Percentiles rank a stretch among this genome's conserved stretches.
These are phyloP conservation scores for Phytophthora multivora DNA, from an alignment of 352 stramenopile species.

Conservation along the genomic window DNA sequence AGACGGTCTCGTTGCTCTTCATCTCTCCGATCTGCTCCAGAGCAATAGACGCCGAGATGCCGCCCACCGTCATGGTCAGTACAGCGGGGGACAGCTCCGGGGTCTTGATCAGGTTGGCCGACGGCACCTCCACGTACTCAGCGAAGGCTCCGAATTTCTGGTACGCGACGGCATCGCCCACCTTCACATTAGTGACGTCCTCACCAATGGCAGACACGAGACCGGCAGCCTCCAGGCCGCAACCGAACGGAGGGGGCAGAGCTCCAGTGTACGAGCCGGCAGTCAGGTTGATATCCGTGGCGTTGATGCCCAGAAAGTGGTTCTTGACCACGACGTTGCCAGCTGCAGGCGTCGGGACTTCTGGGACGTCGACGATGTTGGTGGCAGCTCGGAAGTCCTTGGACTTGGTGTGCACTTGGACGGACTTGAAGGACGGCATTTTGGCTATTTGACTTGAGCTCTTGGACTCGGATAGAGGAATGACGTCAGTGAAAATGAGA, in stretches of 20 bases:
- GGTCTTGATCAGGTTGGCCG: constrained; percentile 25
- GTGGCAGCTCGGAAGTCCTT: constrained; percentile 41
- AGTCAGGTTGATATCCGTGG: constrained; percentile 56
- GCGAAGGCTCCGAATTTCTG: constrained; percentile 32
- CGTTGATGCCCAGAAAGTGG: constrained; percentile 53
- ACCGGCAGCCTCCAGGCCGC: constrained; percentile 49
- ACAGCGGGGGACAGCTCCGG: constrained; percentile 19
- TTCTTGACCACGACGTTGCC: constrained; percentile 34
- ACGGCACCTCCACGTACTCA: constrained; percentile 27
- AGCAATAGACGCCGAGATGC: constrained; percentile 25
- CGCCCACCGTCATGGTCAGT: constrained; percentile 30
- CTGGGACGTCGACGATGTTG: constrained; percentile 25
- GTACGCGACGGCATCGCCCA: constrained; percentile 47
- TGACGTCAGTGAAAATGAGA: constrained; percentile 11
- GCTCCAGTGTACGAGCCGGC: constrained; percentile 37
- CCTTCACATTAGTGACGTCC: constrained; percentile 46
- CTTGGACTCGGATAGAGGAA: constrained; percentile 12
- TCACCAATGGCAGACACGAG: constrained; percentile 40
- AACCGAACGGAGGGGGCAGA: constrained; percentile 49
- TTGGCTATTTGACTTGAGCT: constrained; percentile 9
- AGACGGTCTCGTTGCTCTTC: constrained; percentile 27
- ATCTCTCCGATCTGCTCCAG: constrained; percentile 33
- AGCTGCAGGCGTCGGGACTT: constrained; percentile 21
- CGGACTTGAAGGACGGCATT: constrained; percentile 36
- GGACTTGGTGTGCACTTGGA: constrained; percentile 50